Base-by-base conservation (phyloP, 495 filamentous ascomycete genomes). In the Aspergillus avenaceus region DNA sequence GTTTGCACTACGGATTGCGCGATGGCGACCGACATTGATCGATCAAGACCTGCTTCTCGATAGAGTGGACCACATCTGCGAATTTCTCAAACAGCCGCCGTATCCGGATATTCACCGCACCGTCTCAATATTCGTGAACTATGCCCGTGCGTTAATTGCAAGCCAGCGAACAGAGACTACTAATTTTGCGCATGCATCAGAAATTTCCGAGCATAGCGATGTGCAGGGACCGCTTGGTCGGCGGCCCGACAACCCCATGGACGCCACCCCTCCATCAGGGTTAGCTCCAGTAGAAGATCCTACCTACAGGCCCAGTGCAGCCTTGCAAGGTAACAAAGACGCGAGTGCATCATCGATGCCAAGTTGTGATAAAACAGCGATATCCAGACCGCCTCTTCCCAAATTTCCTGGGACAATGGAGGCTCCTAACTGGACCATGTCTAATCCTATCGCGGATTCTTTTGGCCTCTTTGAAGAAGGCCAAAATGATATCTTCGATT, bases 381-480 rank as follows among this genome's bases (percentile, higher is more conserved):
- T 56, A 40, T 26, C 59, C 40, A 65, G 64, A 58, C 59, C 66
- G 27, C 61, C 60, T 47, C 59, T 63, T 42, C 55, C 63, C 40
- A 52, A 62, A 41, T 36, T 71, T 7, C 57, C 65, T 25, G 63
- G 64, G n/a, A 59, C 63, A 19, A 66, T 73, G 59, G 67, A 73
- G 26, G 67, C 62, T 11, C 70, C 70, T 2, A 73, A 66, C 40
- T 73, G 70, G 70, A 69, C 65, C 9, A 55, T 73, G 45, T 72
- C 68, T 0, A 69, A 68, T 42, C 64, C 70, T 0, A 72, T 73
- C 49, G 69, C 70, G 12, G 68, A 73, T 31, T 73, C 70, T 4
- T 73, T 73, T 47, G 70, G 69, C 11, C 58, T 73, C n/a, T 73
- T 73, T 29, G 70, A 73, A 29, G 70, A 73, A 43, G 70, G 64